Conservation (phyloP, 768 basidiomycete genomes). For the Lactarius quietus region DNA sequence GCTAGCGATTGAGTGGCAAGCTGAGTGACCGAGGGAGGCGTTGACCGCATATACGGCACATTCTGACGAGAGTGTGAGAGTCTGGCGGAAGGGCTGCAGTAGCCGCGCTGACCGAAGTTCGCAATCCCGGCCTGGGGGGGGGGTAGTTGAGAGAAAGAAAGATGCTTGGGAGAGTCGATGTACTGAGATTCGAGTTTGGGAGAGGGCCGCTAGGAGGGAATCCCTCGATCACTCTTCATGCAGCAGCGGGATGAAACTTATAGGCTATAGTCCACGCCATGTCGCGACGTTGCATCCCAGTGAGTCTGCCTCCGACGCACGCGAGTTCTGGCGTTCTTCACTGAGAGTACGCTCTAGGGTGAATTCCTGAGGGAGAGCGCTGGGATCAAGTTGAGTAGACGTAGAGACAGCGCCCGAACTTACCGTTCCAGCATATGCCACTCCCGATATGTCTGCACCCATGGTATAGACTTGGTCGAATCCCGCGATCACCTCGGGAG, state of each 20-base stretch:
- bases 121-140: conserved; percentile 18
- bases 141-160: conserved; percentile 21
- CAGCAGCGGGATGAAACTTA: conserved; percentile 19
- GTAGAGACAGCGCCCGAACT: too few species aligned
- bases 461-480: conserved; percentile 18
- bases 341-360: too few species aligned
- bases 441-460: too few species aligned
- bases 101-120: conserved; percentile 19
- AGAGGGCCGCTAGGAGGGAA: conserved; percentile 14
- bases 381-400: conserved; percentile 19
- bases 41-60: too few species aligned
- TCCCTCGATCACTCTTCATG: conserved; percentile 16
- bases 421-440: too few species aligned
- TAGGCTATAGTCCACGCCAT: conserved; percentile 11
- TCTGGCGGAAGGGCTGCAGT: conserved; percentile 12
- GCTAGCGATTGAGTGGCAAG: conserved; percentile 20
- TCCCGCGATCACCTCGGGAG: conserved; percentile 17
- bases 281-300: conserved; percentile 17
- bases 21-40: conserved; percentile 16
- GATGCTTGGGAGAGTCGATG: conserved; percentile 18
- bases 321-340: conserved; percentile 19
- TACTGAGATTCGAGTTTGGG: too few species aligned
- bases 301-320: conserved; percentile 8
- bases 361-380: conserved; percentile 21
- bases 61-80: conserved; percentile 14